phyloP scores from a whole-genome alignment of 148 eudicot genomes.

The Vaccinium vitisidaea region DNA sequence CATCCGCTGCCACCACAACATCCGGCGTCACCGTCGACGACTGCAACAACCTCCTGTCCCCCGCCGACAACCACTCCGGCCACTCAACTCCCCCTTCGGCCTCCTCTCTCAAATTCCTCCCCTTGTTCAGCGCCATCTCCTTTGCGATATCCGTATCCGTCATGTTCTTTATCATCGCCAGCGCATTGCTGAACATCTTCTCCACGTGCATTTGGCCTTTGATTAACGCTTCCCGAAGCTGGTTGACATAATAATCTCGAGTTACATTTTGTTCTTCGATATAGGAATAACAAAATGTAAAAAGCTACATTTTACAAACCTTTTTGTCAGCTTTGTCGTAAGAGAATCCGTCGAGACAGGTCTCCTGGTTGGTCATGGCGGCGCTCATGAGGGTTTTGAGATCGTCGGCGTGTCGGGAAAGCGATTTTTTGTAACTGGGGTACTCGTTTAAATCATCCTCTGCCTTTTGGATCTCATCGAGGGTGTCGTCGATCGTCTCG shows the following conservation, averaged over 20 bases:
- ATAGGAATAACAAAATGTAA: no score
- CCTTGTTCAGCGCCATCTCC: slow-evolving; percentile 10
- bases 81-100: slow-evolving; percentile 27
- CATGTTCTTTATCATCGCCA: slow-evolving; percentile 77
- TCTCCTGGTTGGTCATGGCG: slow-evolving; percentile 81
- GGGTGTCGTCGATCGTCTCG: slow-evolving; percentile 57
- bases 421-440: slow-evolving; percentile 27
- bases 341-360: slow-evolving; percentile 76
- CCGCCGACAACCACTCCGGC: slow-evolving; percentile 75
- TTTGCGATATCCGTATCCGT: slow-evolving; percentile 50
- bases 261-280: no score
- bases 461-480: slow-evolving; percentile 55
- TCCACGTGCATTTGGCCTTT: slow-evolving; percentile 48
- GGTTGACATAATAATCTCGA: not conserved
- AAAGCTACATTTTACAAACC: not conserved
- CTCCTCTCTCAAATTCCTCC: slow-evolving; percentile 24
- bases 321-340: slow-evolving; percentile 47
- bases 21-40: slow-evolving; percentile 40
- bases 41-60: slow-evolving; percentile 58
- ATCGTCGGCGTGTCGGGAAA: slow-evolving; percentile 51
- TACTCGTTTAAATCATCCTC: slow-evolving; percentile 45
- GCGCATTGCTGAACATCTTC: slow-evolving; percentile 65
- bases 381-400: slow-evolving; percentile 63
- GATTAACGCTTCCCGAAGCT: slow-evolving; percentile 36
- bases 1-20: slow-evolving; percentile 78